Conservation (phyloP, 2,329 filamentous ascomycete genomes). For the Aspergillus brunneoviolaceus region DNA sequence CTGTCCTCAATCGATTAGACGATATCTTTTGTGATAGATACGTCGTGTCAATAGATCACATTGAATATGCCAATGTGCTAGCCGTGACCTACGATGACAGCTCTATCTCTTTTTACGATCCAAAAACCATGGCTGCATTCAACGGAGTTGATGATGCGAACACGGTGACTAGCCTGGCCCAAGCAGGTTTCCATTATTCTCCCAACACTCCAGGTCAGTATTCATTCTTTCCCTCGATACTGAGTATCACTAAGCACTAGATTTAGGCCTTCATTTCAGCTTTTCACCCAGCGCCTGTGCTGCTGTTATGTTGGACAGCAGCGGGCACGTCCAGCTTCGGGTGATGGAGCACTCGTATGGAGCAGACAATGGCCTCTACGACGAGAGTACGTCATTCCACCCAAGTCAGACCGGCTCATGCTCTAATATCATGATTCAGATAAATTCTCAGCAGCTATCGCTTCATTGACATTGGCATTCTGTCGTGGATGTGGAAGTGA, state of each 20-base stretch:
- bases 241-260: constrained; percentile 12
- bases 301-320: constrained; percentile 38
- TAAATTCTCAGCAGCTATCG: constrained; percentile 55
- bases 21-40: constrained; percentile 70
- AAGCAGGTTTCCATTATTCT: constrained; percentile 74
- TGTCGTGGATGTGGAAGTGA: constrained; percentile 50
- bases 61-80: constrained; percentile 70
- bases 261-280: constrained; percentile 35
- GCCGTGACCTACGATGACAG: constrained; percentile 77
- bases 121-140: constrained; percentile 68
- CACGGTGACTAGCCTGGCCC: constrained; percentile 67
- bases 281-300: constrained; percentile 49
- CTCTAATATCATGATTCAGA: constrained; percentile 21
- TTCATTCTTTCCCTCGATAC: not conserved
- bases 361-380: constrained; percentile 34
- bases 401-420: not conserved
- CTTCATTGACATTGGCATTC: constrained; percentile 58
- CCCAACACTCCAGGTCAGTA: constrained; percentile 61
- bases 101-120: constrained; percentile 75
- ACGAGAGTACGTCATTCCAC: constrained; percentile 34
- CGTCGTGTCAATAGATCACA: constrained; percentile 65
- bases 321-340: constrained; percentile 40
- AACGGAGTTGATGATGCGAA: constrained; percentile 64
- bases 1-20: constrained; percentile 62
- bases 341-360: constrained; percentile 44